phyloP scores from a whole-genome alignment of 139 green algal species.

The Closterium sp. region DNA sequence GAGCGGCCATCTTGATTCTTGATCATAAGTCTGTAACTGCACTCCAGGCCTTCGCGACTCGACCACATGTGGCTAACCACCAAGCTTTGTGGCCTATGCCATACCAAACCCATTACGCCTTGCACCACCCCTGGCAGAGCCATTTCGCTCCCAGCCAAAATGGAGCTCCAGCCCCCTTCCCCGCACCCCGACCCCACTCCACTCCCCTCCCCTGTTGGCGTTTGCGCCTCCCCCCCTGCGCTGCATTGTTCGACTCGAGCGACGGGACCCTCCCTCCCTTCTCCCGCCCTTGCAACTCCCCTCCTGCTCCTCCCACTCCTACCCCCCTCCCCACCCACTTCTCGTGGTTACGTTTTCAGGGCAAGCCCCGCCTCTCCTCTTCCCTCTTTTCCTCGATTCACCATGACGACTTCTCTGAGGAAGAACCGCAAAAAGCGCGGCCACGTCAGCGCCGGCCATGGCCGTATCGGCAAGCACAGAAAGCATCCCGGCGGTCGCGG shows the following conservation, averaged over 20 bases:
- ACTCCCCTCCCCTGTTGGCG: not conserved
- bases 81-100: too few relatives aligned
- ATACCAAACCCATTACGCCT: too few relatives aligned
- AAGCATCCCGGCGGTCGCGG: conserved; percentile 97
- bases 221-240: not conserved
- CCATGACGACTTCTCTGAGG: conserved; percentile 66
- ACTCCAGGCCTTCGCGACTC: too few relatives aligned
- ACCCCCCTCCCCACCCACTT: too few relatives aligned
- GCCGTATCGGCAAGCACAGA: conserved; percentile 98
- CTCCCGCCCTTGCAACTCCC: not conserved
- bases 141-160: too few relatives aligned
- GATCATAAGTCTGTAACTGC: too few relatives aligned
- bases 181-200: too few relatives aligned
- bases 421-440: conserved; percentile 99
- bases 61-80: too few relatives aligned
- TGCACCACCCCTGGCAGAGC: too few relatives aligned
- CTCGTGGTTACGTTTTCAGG: not conserved
- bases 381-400: not conserved
- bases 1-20: too few relatives aligned
- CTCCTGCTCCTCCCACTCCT: not conserved
- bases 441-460: conserved; percentile 95
- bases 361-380: not conserved
- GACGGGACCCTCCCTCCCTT: not conserved
- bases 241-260: too few relatives aligned
- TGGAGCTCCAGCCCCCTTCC: too few relatives aligned